Evolutionary conservation across 1,139 yeast species (phyloP), one percentile per base, ranked within the genome.

Genomic region (Kluyveromyces sp.): DNA sequence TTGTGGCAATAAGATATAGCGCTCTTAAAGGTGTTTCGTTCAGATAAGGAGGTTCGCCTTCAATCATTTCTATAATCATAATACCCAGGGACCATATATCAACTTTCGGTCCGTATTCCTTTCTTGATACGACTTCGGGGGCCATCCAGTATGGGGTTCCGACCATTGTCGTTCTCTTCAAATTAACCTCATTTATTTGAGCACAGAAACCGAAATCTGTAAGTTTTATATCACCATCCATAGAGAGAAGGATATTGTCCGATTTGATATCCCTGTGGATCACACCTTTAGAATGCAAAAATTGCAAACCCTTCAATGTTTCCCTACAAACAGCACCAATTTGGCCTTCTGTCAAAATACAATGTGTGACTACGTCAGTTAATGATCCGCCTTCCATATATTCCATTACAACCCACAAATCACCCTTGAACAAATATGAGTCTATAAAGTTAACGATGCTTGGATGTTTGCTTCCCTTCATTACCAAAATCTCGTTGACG

Each of bases 141-240:
- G 98, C 98, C 98, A 92, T 92, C 98, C 98, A 92, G 64, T 92
- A 92, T 3, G 98, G 98, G 0, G 98, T 92, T n/a, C 98, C 98
- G 16, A 92, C 98, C 95, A 92, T 86, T 2, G 98, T 92, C 6
- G 95, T 88, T 64, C 98, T 78, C 66, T 89, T 89, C 49, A 83
- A 68, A 48, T 85, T 83, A 41, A 77, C 71, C 58, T 89, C 97
- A 54, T 84, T 89, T 54, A 92, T 84, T 64, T 89, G 96, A 0
- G 98, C 98, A 70, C 98, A 92, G 68, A 89, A 68, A 1, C 73
- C 73, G 64, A 83, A 83, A 65, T 83, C 92, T 0, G 94, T 92
- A 65, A 92, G 73, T 67, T 92, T 92, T 61, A 92, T 88, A 51
- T 86, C 83, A 43, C 98, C 98, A 43, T 76, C 76, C 68, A 84